Base-by-base conservation (phyloP, 1,284 basidiomycete genomes). In the Coniferiporia weirii region DNA sequence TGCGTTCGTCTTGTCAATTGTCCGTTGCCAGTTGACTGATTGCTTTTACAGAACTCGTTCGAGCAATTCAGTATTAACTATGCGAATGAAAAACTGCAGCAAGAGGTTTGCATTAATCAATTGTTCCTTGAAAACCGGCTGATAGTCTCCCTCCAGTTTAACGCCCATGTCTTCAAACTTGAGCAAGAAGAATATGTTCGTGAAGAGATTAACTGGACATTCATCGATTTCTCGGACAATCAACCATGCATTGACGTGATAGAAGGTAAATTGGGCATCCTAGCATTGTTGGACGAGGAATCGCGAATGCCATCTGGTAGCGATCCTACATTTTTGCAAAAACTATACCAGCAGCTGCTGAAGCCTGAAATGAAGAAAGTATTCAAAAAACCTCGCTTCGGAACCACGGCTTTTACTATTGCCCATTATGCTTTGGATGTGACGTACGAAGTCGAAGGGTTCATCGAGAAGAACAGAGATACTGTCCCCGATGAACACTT, bases 31-130 rank as follows among this genome's bases (percentile, higher is more conserved):
- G 62, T 52, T 61, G 49, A 62, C 44, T n/a, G 40, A 12, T 22
- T 43, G 19, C 38, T 9, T 58, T 63, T 48, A 49, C 65, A 90
- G 89, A 98, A 98, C 74, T 97, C 94, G 9, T 99, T 98, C 70
- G 97, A 99, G 73, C 97, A 99, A 76, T 99, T 99, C 76, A 98
- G 95, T 73, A 99, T 99, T 79, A 99, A 99, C 72, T 99, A 98
- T 72, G 97, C 97, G 49, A 99, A 99, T 69, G 97, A 99, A 75
- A 98, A 99, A 72, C 73, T 97, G 36, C 95, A 97, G 67, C 95
- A 97, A 72, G 93, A 96, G 82, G 92, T 91, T 65, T 40, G 64
- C 36, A 17, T 50, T 44, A 12, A 36, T 35, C 34, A 43, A 32
- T 43, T 34, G 4, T 34, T 51, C 8, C n/a, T 60, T 35, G 58